Conservation (phyloP, 306 rosid species). For the Lathyrus sativus region DNA sequence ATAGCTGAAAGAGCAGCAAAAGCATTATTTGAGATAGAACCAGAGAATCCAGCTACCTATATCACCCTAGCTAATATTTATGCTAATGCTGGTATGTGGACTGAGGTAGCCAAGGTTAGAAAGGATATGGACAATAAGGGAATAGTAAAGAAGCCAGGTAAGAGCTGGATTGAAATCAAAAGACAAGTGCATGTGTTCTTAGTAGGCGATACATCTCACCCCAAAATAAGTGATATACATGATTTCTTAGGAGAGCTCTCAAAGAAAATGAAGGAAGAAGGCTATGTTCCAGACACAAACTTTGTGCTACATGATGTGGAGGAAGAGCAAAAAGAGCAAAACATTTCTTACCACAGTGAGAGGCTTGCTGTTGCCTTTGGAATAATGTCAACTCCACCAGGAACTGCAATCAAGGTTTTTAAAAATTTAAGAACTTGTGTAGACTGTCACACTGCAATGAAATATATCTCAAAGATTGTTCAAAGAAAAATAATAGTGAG, state of each 20-base stretch:
- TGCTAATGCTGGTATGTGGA: constrained; percentile 66
- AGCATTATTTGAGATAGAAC: constrained; percentile 66
- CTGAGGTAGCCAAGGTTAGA: constrained; percentile 56
- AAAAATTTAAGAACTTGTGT: constrained; percentile 75
- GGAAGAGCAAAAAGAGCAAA: constrained; percentile 69
- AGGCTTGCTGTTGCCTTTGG: constrained; percentile 74
- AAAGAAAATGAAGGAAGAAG: constrained; percentile 65
- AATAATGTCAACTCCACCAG: constrained; percentile 65
- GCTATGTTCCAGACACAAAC: constrained; percentile 69
- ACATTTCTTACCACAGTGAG: constrained; percentile 68
- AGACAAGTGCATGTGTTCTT: constrained; percentile 58
- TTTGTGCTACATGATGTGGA: constrained; percentile 68
- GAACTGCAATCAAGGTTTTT: constrained; percentile 58
- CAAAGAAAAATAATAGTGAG: constrained; percentile 53
- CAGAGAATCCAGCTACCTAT: constrained; percentile 70
- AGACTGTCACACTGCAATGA: constrained; percentile 66
- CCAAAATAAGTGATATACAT: constrained; percentile 57
- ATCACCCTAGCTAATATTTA: constrained; percentile 65
- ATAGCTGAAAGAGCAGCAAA: constrained; percentile 62
- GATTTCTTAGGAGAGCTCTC: constrained; percentile 51
- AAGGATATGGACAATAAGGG: constrained; percentile 54
- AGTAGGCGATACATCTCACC: constrained; percentile 66
- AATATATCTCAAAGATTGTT: constrained; percentile 55
- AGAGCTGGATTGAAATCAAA: constrained; percentile 72
- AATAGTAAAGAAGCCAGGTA: constrained; percentile 60